phyloP scores from a whole-genome alignment of 2,329 filamentous ascomycete species.

The Exophiala mesophila region DNA sequence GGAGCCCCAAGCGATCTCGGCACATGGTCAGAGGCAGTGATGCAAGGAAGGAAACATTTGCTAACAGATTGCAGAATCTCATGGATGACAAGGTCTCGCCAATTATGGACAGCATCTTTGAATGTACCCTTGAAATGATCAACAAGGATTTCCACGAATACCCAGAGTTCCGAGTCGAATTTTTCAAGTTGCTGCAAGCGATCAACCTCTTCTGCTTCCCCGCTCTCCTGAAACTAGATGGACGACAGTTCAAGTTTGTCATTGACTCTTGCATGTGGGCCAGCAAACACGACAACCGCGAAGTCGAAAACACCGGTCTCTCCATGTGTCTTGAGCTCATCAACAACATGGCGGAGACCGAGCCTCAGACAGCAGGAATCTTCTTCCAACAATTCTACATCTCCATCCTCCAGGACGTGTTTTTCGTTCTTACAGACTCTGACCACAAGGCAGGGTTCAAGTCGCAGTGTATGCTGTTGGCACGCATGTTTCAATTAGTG shows the following conservation, averaged over 20 bases:
- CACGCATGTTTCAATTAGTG: constrained; percentile 96
- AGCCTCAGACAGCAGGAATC: constrained; percentile 76
- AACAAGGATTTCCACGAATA: constrained; percentile 99
- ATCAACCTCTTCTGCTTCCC: constrained; percentile 99
- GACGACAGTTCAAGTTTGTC: constrained; percentile 97
- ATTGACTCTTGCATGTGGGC: constrained; percentile 99
- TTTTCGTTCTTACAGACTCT: constrained; percentile 95
- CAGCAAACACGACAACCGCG: constrained; percentile 99
- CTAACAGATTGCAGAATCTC: constrained; percentile 58
- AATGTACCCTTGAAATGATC: constrained; percentile 98
- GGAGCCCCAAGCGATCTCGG: constrained; percentile 49
- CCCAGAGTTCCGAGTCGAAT: constrained; percentile 97
- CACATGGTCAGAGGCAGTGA: constrained; percentile 42
- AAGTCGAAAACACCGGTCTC: constrained; percentile 91
- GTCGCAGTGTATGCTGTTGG: constrained; percentile 87
- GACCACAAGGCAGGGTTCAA: constrained; percentile 99
- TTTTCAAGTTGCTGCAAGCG: constrained; percentile 92
- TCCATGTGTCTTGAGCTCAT: constrained; percentile 98
- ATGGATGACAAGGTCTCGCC: constrained; percentile 98
- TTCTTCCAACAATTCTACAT: constrained; percentile 99
- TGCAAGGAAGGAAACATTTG: constrained; percentile 20
- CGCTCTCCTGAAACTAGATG: constrained; percentile 86
- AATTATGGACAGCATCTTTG: constrained; percentile 98
- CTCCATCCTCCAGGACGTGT: constrained; percentile 91
- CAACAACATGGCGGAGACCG: constrained; percentile 93